Percentiles rank a stretch among this genome's conserved stretches.
Evolutionary conservation across 179 eudicot genomes (phyloP).

Genomic region (Silene vulgaris): DNA sequence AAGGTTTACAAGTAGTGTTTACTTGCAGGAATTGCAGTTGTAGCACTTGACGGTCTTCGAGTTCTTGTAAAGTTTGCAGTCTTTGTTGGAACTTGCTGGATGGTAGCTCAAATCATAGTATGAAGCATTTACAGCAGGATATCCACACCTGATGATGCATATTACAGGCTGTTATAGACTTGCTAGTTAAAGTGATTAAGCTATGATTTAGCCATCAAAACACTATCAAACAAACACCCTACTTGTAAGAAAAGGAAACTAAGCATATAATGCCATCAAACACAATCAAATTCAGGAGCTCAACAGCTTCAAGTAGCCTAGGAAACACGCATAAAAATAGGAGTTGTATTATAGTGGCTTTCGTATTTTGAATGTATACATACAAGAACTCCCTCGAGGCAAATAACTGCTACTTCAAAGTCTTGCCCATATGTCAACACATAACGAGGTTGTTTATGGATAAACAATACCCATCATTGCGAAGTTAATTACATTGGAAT

Average conservation of each 20-base stretch:
- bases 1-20: slow-evolving; percentile 17
- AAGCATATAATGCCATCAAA: too few relatives aligned
- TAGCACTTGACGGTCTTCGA: slow-evolving; percentile 63
- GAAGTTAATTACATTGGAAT: too few relatives aligned
- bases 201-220: slow-evolving; percentile 2
- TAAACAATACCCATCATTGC: too few relatives aligned
- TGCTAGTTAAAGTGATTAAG: not conserved
- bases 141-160: slow-evolving; percentile 61
- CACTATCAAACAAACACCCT: too few relatives aligned
- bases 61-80: slow-evolving; percentile 87
- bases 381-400: too few relatives aligned
- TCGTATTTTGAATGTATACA: not conserved
- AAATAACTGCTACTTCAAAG: too few relatives aligned
- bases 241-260: too few relatives aligned
- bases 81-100: slow-evolving; percentile 73
- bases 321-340: not conserved
- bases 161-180: not conserved
- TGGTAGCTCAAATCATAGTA: slow-evolving; percentile 75
- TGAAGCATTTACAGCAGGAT: slow-evolving; percentile 81
- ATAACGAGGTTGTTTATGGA: too few relatives aligned
- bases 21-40: slow-evolving; percentile 86
- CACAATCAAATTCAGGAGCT: not conserved
- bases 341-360: not conserved
- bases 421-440: too few relatives aligned
- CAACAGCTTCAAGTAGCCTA: not conserved